Percentiles rank a stretch among this genome's conserved stretches.
Evolutionary conservation across 257 asterid genomes (phyloP).

Genomic region (Marsdenia floribunda): DNA sequence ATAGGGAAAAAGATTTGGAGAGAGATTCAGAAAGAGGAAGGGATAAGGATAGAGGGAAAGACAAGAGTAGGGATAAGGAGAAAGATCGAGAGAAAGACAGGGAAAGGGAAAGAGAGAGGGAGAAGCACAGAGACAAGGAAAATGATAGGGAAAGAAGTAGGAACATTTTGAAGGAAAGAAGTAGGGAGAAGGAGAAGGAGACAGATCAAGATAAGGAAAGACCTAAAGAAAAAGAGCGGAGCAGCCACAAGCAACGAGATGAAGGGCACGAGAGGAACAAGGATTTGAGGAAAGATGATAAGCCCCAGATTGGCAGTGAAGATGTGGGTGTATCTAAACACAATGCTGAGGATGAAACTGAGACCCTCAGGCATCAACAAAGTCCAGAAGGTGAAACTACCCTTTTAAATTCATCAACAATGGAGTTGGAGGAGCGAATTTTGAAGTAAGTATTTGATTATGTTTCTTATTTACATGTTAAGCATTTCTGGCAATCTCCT

Average conservation of each 20-base stretch:
- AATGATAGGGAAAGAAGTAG: constrained; percentile 46
- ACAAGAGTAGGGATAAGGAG: constrained; percentile 53
- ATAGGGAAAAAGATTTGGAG: constrained; percentile 34
- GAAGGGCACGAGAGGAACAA: constrained; percentile 50
- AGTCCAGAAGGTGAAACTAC: constrained; percentile 29
- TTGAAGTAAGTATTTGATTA: constrained; percentile 45
- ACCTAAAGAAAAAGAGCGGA: constrained; percentile 57
- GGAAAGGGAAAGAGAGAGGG: constrained; percentile 33
- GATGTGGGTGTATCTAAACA: constrained; percentile 28
- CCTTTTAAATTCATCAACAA: constrained; percentile 33
- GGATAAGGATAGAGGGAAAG: constrained; percentile 51
- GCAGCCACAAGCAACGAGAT: constrained; percentile 47
- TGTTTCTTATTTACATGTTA: neutral
- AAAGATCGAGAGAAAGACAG: constrained; percentile 45
- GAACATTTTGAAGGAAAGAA: constrained; percentile 50
- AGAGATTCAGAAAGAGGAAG: constrained; percentile 46
- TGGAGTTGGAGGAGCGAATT: constrained; percentile 64
- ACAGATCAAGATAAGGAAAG: constrained; percentile 55
- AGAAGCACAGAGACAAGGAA: constrained; percentile 46
- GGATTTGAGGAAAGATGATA: constrained; percentile 43
- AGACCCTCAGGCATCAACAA: constrained; percentile 32
- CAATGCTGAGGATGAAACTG: constrained; percentile 38
- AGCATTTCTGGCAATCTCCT: neutral
- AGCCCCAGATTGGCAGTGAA: constrained; percentile 26
- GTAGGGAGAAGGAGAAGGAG: constrained; percentile 57